These are phyloP conservation scores for Phytophthora sp. DNA, from an alignment of 352 stramenopile genomes.

Conservation along the genomic window DNA sequence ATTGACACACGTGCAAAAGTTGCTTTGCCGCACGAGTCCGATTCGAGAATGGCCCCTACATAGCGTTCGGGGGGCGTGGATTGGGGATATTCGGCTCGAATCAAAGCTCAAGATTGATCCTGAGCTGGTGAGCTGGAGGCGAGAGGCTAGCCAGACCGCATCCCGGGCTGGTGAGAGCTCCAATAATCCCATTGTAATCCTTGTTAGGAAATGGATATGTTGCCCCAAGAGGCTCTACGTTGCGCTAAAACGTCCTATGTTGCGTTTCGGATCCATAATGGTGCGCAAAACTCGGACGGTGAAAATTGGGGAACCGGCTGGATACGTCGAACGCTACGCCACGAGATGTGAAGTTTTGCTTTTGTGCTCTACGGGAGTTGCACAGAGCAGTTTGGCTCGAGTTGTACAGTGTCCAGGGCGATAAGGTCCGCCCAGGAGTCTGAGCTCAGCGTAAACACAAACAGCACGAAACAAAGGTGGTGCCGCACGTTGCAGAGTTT, in stretches of 20 bases:
- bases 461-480: too few species aligned
- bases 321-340: conserved; percentile 16
- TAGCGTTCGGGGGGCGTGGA: conserved; percentile 2
- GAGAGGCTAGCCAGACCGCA: conserved; percentile 20
- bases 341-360: neutral
- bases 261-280: neutral
- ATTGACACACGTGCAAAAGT: conserved; percentile 1
- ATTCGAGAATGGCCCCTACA: conserved; percentile 29
- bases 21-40: conserved; percentile 18
- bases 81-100: conserved; percentile 29
- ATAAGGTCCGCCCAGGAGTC: conserved; percentile 1
- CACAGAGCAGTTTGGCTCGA: too few species aligned
- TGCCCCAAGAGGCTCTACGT: too few species aligned
- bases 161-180: conserved; percentile 16
- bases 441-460: too few species aligned
- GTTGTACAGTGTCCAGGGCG: too few species aligned
- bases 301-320: conserved; percentile 15
- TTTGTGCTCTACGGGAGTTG: too few species aligned
- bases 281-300: conserved; percentile 1
- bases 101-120: conserved; percentile 35
- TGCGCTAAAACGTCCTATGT: neutral
- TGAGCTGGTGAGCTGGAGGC: conserved; percentile 19
- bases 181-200: neutral
- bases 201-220: neutral
- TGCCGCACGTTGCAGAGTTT: too few species aligned